Evolutionary conservation across 208 protist species (phyloP).

Genomic region (Wallacemonas sp.): DNA sequence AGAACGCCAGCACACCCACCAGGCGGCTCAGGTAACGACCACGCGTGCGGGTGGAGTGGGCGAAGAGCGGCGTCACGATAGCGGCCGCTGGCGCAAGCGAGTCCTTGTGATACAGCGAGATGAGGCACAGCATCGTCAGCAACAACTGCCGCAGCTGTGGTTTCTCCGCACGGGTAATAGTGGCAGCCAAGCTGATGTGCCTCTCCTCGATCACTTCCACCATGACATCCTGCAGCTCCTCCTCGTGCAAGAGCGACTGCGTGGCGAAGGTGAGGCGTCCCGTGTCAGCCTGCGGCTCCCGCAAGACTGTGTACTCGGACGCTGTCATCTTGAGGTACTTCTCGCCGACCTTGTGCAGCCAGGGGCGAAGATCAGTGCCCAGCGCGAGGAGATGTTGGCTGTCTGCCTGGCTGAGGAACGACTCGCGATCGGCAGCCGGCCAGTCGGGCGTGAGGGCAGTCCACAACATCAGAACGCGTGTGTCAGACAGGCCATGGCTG

Average conservation of each 20-base stretch:
- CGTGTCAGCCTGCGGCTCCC: conserved; percentile 16
- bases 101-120: not conserved
- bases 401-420: not conserved
- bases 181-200: not conserved
- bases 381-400: not conserved
- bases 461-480: not conserved
- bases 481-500: not conserved
- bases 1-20: not conserved
- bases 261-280: conserved; percentile 26
- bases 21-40: conserved; percentile 5
- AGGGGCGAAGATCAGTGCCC: conserved; percentile 2
- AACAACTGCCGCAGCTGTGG: not conserved
- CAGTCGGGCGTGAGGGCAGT: not conserved
- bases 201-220: not conserved
- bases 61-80: not conserved
- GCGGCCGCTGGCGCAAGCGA: not conserved
- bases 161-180: not conserved
- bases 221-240: conserved; percentile 16
- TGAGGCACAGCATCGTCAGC: not conserved
- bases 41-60: not conserved
- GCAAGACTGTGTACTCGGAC: conserved; percentile 42
- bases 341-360: conserved; percentile 11
- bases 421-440: not conserved
- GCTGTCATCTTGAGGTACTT: conserved; percentile 46
- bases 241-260: conserved; percentile 23